phyloP scores from a whole-genome alignment of 805 yeast genomes.

The Kodamaea leandrae region DNA sequence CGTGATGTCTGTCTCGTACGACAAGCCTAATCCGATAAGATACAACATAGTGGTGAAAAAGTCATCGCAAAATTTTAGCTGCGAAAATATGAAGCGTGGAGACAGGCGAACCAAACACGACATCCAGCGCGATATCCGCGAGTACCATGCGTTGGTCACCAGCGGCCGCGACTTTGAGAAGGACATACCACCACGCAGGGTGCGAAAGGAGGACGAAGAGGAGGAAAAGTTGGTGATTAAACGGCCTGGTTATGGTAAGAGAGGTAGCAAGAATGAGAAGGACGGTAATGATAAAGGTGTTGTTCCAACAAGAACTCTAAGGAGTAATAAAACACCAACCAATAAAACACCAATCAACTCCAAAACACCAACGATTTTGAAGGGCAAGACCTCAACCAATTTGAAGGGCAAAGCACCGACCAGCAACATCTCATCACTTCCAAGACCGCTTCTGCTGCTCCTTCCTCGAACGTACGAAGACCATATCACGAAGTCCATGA shows the following conservation, averaged over 20 bases:
- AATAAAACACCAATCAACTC: no score
- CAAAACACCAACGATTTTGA: no score
- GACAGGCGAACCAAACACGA: constrained; percentile 10
- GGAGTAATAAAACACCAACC: not conserved
- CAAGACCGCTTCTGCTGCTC: no score
- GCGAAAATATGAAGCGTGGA: not conserved
- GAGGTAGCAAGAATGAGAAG: not conserved
- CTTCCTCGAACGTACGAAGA: constrained; percentile 19
- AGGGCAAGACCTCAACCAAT: no score
- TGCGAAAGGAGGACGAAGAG: constrained; percentile 2
- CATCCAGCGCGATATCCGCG: constrained; percentile 17
- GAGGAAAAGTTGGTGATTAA: not conserved
- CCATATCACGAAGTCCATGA: constrained; percentile 13
- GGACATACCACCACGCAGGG: constrained; percentile 27
- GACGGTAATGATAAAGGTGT: constrained; percentile 4
- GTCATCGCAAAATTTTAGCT: constrained; percentile 2
- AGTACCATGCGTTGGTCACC: constrained; percentile 18
- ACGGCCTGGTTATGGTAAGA: constrained; percentile 2
- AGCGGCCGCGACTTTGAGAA: constrained; percentile 18
- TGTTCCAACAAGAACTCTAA: not conserved
- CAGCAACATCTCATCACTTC: no score
- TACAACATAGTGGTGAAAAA: constrained; percentile 69
- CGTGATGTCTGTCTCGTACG: constrained; percentile 86
- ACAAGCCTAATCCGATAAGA: constrained; percentile 86
- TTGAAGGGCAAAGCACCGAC: no score